A percentile compares a stretch with the other conserved stretches of the same genome.
Evolutionary conservation across 2,329 filamentous ascomycete genomes (phyloP).

Genomic region (Aspergillus sp.): DNA sequence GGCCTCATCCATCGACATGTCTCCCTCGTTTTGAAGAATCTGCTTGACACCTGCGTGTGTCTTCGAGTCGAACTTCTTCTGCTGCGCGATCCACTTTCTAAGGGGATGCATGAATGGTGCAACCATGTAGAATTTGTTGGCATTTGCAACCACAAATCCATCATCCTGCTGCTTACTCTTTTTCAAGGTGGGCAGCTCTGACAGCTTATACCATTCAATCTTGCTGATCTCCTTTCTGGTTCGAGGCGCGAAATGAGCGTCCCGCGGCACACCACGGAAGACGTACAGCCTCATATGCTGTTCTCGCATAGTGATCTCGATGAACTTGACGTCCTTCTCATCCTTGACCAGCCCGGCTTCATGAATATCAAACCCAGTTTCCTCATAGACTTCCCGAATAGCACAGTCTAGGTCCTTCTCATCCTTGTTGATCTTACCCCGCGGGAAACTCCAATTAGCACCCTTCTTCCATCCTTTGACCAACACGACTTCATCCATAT

Average conservation of each 20-base stretch:
- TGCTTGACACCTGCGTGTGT: constrained; percentile 40
- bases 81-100: constrained; percentile 85
- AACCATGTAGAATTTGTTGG: constrained; percentile 97
- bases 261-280: constrained; percentile 80
- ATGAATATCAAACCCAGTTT: constrained; percentile 83
- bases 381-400: constrained; percentile 89
- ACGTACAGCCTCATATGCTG: constrained; percentile 92
- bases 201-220: constrained; percentile 90
- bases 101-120: constrained; percentile 82
- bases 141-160: constrained; percentile 54
- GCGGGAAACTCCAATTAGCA: constrained; percentile 91
- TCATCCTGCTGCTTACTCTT: constrained; percentile 66
- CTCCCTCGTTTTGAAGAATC: constrained; percentile 41
- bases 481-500: constrained; percentile 89
- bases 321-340: constrained; percentile 69
- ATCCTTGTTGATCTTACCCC: constrained; percentile 97
- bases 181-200: constrained; percentile 77
- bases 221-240: constrained; percentile 97
- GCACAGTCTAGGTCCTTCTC: constrained; percentile 93
- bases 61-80: constrained; percentile 66
- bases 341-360: constrained; percentile 71
- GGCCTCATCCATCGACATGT: constrained; percentile 58
- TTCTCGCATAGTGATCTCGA: constrained; percentile 84
- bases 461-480: constrained; percentile 98
- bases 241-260: constrained; percentile 81